Conservation (phyloP, 305 asterid species). For the Fraxinus sp. region DNA sequence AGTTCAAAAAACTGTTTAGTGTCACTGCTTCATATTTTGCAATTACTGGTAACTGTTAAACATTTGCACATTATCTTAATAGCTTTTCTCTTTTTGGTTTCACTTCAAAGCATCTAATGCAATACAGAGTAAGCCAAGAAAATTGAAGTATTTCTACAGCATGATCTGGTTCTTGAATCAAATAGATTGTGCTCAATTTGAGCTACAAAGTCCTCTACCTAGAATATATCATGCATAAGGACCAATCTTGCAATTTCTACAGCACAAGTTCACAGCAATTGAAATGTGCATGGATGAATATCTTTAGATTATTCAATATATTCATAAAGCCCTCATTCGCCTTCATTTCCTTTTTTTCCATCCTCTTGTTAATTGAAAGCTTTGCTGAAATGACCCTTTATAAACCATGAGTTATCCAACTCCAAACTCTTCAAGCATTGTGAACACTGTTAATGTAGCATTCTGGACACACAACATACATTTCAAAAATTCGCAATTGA, state of each 20-base stretch:
- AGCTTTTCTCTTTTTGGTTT: background rate
- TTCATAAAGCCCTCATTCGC: background rate
- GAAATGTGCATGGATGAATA: background rate
- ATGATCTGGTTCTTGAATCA: background rate
- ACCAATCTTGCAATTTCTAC: background rate
- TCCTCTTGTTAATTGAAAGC: background rate
- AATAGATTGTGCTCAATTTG: background rate
- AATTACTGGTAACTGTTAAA: background rate
- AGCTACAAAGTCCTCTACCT: background rate
- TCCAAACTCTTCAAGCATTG: background rate
- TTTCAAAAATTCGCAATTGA: background rate
- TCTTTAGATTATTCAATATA: background rate
- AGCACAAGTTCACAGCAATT: background rate
- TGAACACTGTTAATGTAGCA: background rate
- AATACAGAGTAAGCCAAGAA: background rate
- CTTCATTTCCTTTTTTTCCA: background rate
- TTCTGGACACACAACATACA: background rate
- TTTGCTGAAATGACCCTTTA: background rate
- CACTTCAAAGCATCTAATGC: background rate
- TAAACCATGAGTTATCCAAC: background rate
- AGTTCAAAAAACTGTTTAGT: background rate
- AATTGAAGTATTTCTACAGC: background rate
- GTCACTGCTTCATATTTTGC: background rate
- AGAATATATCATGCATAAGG: background rate
- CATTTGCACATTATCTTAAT: background rate